These are phyloP conservation scores for Coniochaeta sp. DNA, from an alignment of 2,329 filamentous ascomycete species.

Conservation along the genomic window DNA sequence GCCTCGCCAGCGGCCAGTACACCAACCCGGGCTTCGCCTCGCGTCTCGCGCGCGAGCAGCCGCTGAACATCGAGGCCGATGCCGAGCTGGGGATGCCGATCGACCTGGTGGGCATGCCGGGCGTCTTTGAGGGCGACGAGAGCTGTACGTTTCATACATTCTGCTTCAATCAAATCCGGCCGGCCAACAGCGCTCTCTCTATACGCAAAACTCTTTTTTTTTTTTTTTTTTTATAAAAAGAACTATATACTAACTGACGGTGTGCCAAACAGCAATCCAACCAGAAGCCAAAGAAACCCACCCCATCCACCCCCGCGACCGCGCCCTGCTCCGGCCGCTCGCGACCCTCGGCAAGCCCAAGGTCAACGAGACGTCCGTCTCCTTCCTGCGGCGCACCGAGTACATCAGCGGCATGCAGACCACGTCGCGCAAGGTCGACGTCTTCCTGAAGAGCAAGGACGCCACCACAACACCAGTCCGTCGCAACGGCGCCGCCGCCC, in stretches of 20 bases:
- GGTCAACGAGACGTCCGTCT: conserved; percentile 68
- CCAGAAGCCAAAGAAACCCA: conserved; percentile 62
- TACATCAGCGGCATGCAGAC: conserved; percentile 67
- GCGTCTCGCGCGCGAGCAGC: conserved; percentile 81
- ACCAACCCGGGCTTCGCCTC: conserved; percentile 87
- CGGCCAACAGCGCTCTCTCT: no score
- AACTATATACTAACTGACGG: not conserved
- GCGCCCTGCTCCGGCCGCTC: conserved; percentile 73
- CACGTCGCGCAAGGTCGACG: conserved; percentile 36
- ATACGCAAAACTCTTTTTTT: no score
- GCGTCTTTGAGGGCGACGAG: conserved; percentile 92
- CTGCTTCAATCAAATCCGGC: conserved; percentile 7
- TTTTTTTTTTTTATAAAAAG: no score
- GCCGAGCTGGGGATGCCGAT: conserved; percentile 97
- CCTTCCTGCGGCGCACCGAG: conserved; percentile 91
- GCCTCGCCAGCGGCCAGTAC: conserved; percentile 79
- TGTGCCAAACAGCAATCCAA: conserved; percentile 70
- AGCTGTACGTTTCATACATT: conserved; percentile 53
- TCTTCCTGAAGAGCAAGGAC: conserved; percentile 13
- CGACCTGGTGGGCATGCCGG: conserved; percentile 89
- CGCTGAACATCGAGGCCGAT: conserved; percentile 93
- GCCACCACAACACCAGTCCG: conserved; percentile 23
- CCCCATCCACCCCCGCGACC: conserved; percentile 74
- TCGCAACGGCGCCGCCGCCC: no score
- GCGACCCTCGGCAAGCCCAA: conserved; percentile 80